These are phyloP conservation scores for Xylaria flabelliformis DNA, from an alignment of 495 filamentous ascomycete genomes.

Conservation along the genomic window DNA sequence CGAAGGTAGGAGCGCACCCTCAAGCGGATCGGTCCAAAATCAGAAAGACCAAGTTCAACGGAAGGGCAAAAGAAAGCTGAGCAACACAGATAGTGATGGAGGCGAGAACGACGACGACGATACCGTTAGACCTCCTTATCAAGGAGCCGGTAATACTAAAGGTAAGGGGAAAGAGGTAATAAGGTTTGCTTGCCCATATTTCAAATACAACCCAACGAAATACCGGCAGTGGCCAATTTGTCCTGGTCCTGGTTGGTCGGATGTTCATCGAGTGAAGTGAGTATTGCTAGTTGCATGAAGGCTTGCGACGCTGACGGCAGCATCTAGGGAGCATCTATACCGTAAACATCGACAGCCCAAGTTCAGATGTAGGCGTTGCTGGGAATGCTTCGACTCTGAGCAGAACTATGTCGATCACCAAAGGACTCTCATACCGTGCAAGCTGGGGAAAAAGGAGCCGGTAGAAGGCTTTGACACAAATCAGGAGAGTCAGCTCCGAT, in stretches of 20 bases:
- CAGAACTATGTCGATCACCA: conserved; percentile 20
- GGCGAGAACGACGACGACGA: not conserved
- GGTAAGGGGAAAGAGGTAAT: conserved; percentile 15
- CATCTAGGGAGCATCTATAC: conserved; percentile 26
- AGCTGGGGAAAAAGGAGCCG: conserved; percentile 16
- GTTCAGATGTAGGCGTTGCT: conserved; percentile 26
- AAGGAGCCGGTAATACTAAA: not conserved
- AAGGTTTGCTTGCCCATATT: conserved; percentile 45
- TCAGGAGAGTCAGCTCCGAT: conserved; percentile 19
- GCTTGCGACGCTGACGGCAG: not conserved
- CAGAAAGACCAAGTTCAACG: not conserved
- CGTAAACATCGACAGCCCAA: conserved; percentile 23
- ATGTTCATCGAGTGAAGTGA: conserved; percentile 46
- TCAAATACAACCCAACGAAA: conserved; percentile 41
- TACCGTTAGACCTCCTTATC: not conserved
- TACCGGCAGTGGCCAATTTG: conserved; percentile 41
- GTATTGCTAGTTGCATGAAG: conserved; percentile 8
- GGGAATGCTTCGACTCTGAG: conserved; percentile 23
- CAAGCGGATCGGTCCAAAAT: not conserved
- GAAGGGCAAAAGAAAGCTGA: not conserved
- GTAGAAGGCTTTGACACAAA: conserved; percentile 19
- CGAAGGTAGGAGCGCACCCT: not conserved
- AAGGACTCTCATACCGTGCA: conserved; percentile 10
- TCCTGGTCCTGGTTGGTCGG: conserved; percentile 31
- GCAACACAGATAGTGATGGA: not conserved